phyloP scores from a whole-genome alignment of 2,329 filamentous ascomycete genomes.

The Xylaria sp. region DNA sequence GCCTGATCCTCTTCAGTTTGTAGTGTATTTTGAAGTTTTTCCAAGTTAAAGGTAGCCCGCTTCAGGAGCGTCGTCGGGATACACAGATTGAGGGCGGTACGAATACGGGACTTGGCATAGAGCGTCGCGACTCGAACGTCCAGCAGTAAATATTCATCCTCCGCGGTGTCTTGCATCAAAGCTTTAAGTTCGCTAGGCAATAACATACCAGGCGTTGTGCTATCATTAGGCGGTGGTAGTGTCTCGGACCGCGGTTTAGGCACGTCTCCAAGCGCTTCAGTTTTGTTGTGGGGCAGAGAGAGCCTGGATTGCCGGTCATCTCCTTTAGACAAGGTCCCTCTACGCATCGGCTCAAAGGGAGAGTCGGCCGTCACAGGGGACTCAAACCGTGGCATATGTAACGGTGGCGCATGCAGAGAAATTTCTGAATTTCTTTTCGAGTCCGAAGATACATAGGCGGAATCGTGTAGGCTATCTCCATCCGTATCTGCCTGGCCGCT shows the following conservation, averaged over 20 bases:
- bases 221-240: constrained; percentile 62
- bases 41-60: constrained; percentile 86
- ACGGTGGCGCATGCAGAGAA: constrained; percentile 56
- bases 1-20: constrained; percentile 74
- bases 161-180: constrained; percentile 59
- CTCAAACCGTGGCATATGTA: constrained; percentile 58
- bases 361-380: constrained; percentile 56
- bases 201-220: constrained; percentile 63
- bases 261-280: constrained; percentile 53
- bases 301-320: constrained; percentile 66
- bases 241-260: constrained; percentile 59
- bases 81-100: constrained; percentile 88
- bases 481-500: constrained; percentile 57
- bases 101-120: constrained; percentile 78
- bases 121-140: constrained; percentile 90
- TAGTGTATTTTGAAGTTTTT: constrained; percentile 89
- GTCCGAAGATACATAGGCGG: constrained; percentile 65
- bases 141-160: constrained; percentile 71
- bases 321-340: constrained; percentile 53
- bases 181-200: constrained; percentile 64
- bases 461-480: constrained; percentile 60
- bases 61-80: constrained; percentile 95
- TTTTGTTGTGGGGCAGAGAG: constrained; percentile 62
- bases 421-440: constrained; percentile 65
- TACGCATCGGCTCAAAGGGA: constrained; percentile 49